These are phyloP conservation scores for Dactylellina haptotyla DNA, from an alignment of 2,329 filamentous ascomycete genomes.

Conservation along the genomic window DNA sequence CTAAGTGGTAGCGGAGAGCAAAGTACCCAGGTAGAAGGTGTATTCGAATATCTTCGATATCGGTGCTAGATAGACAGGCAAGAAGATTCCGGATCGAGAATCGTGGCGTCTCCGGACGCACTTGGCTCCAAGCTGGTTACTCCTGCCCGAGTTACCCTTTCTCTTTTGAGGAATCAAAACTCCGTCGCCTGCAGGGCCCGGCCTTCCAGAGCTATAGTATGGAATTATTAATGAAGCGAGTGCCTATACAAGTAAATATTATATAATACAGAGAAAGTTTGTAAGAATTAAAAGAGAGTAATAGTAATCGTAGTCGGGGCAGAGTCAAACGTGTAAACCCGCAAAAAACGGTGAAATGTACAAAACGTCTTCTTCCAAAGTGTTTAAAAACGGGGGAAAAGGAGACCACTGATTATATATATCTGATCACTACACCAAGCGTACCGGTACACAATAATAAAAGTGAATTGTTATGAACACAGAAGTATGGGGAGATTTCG, in stretches of 20 bases:
- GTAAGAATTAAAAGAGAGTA: too few relatives aligned
- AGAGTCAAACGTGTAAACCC: too few relatives aligned
- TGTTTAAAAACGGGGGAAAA: too few relatives aligned
- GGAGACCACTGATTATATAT: too few relatives aligned
- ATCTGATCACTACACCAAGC: too few relatives aligned
- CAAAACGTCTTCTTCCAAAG: too few relatives aligned
- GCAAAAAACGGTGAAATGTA: neutral
- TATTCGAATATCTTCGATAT: neutral
- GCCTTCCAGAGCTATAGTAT: constrained; percentile 2
- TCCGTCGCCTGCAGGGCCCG: constrained; percentile 40
- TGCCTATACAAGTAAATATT: too few relatives aligned
- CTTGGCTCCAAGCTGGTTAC: constrained; percentile 24
- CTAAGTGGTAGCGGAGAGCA: too few relatives aligned
- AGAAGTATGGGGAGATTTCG: constrained; percentile 20
- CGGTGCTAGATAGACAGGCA: neutral
- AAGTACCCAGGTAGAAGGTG: neutral
- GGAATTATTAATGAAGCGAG: neutral
- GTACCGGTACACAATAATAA: neutral
- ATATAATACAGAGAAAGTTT: too few relatives aligned
- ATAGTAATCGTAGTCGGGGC: too few relatives aligned
- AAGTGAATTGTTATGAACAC: neutral
- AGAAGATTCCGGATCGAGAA: constrained; percentile 43
- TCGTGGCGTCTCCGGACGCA: constrained; percentile 35
- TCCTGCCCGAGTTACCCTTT: constrained; percentile 25
- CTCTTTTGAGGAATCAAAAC: constrained; percentile 9